These are phyloP conservation scores for Penicillium sclerotiorum DNA, from an alignment of 2,329 filamentous ascomycete genomes.

Conservation along the genomic window DNA sequence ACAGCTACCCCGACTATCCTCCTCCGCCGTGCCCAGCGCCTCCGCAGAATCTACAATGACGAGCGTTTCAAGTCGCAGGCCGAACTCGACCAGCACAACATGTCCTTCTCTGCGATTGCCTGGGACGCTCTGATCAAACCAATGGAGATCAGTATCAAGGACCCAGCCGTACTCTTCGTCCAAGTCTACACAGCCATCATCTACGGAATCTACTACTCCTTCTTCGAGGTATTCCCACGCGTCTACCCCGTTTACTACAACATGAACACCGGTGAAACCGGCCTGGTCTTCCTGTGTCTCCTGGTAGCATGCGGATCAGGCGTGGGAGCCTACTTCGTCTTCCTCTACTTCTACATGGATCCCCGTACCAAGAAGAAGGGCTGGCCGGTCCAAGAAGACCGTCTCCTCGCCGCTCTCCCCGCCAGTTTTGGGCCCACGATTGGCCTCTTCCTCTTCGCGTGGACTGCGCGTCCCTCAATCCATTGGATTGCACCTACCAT, in stretches of 20 bases:
- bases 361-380: conserved; percentile 54
- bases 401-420: conserved; percentile 57
- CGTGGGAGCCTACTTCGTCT: conserved; percentile 53
- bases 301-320: conserved; percentile 60
- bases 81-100: conserved; percentile 60
- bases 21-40: conserved; percentile 61
- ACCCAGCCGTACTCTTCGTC: conserved; percentile 65
- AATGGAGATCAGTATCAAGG: conserved; percentile 63
- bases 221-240: conserved; percentile 68
- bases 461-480: conserved; percentile 30
- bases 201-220: conserved; percentile 56
- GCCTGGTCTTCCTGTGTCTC: conserved; percentile 64
- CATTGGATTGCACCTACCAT: conserved; percentile 44
- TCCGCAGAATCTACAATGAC: conserved; percentile 64
- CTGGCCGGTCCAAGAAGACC: conserved; percentile 56
- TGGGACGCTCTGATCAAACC: conserved; percentile 44
- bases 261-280: conserved; percentile 61
- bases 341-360: conserved; percentile 57
- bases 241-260: conserved; percentile 63
- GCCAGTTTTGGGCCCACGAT: conserved; percentile 58
- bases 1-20: conserved; percentile 65
- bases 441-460: conserved; percentile 59
- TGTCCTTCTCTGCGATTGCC: conserved; percentile 19
- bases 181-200: conserved; percentile 65
- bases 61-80: conserved; percentile 60